phyloP scores from a whole-genome alignment of 2,329 filamentous ascomycete genomes.

The Xylaria sp. region DNA sequence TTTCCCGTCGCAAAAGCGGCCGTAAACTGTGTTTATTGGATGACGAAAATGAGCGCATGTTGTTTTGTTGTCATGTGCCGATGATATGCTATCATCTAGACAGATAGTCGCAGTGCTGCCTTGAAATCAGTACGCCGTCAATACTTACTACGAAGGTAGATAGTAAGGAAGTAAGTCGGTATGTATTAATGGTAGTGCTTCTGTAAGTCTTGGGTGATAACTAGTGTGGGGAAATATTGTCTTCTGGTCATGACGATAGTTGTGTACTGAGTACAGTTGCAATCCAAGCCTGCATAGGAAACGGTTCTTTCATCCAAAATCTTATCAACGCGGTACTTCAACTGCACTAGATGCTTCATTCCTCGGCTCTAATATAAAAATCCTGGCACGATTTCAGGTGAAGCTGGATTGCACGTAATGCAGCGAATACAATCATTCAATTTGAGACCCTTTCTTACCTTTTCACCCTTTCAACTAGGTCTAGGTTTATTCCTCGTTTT shows the following conservation, averaged over 20 bases:
- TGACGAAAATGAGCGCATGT: constrained; percentile 7
- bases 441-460: background rate
- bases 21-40: constrained; percentile 13
- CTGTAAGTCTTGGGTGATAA: constrained; percentile 23
- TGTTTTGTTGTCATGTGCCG: constrained; percentile 32
- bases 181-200: background rate
- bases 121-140: background rate
- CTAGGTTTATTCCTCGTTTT: background rate
- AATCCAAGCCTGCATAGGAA: constrained; percentile 24
- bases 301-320: constrained; percentile 23
- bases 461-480: background rate
- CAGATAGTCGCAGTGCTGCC: constrained; percentile 20
- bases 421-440: constrained; percentile 11
- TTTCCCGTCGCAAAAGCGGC: constrained; percentile 1
- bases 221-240: constrained; percentile 17
- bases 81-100: constrained; percentile 24
- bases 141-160: background rate
- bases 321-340: background rate
- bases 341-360: constrained; percentile 8
- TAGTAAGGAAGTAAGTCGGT: background rate
- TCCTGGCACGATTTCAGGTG: constrained; percentile 19
- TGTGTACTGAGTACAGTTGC: constrained; percentile 3
- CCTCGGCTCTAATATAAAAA: constrained; percentile 4
- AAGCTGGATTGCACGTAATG: constrained; percentile 16
- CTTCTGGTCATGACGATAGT: constrained; percentile 7